Percentiles rank a stretch among this genome's conserved stretches.
Conservation (phyloP, 495 filamentous ascomycete species). For the Filosporella fistucella region DNA sequence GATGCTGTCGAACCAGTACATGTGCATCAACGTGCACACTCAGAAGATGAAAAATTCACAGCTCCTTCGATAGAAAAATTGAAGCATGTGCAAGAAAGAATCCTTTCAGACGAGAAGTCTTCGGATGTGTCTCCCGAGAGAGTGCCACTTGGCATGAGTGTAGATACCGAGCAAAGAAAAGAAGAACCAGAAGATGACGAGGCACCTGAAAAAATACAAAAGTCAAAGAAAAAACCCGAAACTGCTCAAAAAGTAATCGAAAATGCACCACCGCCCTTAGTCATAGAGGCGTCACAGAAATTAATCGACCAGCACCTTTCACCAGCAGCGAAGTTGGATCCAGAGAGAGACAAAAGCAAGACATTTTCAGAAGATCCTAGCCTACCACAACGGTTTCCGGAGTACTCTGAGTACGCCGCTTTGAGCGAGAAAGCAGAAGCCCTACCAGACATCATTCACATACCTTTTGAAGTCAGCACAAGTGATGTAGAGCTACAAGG, state of each 20-base stretch:
- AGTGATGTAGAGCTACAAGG: constrained; percentile 29
- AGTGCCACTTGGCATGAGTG: not conserved
- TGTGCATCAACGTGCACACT: too few species aligned
- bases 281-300: not conserved
- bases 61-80: too few species aligned
- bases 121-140: not conserved
- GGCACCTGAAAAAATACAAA: not conserved
- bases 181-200: not conserved
- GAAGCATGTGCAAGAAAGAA: too few species aligned
- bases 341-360: not conserved
- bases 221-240: not conserved
- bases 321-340: not conserved
- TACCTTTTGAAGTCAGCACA: constrained; percentile 35
- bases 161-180: not conserved
- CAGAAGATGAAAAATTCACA: too few species aligned
- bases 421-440: constrained; percentile 9
- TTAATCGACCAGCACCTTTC: not conserved
- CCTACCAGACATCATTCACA: constrained; percentile 33
- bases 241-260: not conserved
- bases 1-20: too few species aligned
- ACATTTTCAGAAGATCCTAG: not conserved
- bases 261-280: not conserved
- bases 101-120: not conserved
- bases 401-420: not conserved
- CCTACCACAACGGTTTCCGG: not conserved